Evolutionary conservation across 2,329 filamentous ascomycete genomes (phyloP), one percentile per base, ranked within the genome.

Genomic region (Colletotrichum sublineola): DNA sequence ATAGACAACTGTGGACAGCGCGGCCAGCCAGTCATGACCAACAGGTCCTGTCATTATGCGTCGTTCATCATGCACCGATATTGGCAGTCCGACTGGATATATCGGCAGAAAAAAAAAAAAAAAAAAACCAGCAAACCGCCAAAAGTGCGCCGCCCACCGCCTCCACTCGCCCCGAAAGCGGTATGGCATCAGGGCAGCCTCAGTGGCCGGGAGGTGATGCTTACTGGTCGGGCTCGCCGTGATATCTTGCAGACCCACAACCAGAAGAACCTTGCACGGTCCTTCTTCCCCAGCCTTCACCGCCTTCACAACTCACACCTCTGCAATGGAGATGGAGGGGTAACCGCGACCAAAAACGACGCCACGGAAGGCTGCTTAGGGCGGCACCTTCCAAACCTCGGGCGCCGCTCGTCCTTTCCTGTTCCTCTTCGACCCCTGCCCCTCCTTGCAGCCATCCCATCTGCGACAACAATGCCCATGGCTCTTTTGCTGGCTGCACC

Each of bases 101-200:
- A 36, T 55, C 66, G 65, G 69, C 69, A 72, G 66, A 64, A 71
- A 63, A 63, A 46, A 52, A 33, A 53, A 33, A 44, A 31, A 29
- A 46, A 52, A 33, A 53, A 33, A 44, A 31, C 20, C 50, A 63
- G 61, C 40, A 56, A 71, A 53, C 15, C 56, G 38, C 60, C 60
- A 72, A 72, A 69, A 69, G 69, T 72, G 69, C 69, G 66, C 60
- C 66, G 66, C 46, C 48, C 66, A 64, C 60, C 48, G 44, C 55
- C 65, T 69, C 66, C 66, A 69, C 65, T 44, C 14, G n/a, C 46
- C 57, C 69, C 61, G 69, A 72, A 72, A 64, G 66, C 66, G 66
- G 69, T 69, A 72, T 72, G 66, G 69, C 69, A 64, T 64, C 66
- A 72, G 69, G 69, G 69, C 69, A 72, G 69, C 48, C 65, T 15